phyloP scores from a whole-genome alignment of 2,329 filamentous ascomycete species.

The Fusarium nanum region DNA sequence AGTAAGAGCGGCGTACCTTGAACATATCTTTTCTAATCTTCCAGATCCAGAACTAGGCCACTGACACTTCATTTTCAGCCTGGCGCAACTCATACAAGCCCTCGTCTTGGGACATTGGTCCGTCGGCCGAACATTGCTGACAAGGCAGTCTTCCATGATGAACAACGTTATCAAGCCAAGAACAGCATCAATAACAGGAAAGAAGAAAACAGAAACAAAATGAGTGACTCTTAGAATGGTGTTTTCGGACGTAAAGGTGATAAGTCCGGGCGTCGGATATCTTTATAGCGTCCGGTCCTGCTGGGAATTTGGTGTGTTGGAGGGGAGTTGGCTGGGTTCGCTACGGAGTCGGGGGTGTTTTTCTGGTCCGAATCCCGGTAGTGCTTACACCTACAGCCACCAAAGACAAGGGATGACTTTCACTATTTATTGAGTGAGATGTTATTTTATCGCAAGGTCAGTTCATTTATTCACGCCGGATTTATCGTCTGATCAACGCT shows the following conservation, averaged over 20 bases:
- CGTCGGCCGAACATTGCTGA: constrained; percentile 20
- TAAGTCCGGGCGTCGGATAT: constrained; percentile 28
- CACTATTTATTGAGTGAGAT: too few species aligned
- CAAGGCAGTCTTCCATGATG: constrained; percentile 40
- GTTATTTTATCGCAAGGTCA: neutral
- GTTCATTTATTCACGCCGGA: neutral
- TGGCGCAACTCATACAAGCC: constrained; percentile 51
- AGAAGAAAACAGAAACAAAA: neutral
- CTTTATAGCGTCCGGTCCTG: constrained; percentile 17
- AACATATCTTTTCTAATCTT: constrained; percentile 38
- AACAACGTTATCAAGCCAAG: neutral
- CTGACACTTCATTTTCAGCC: constrained; percentile 53
- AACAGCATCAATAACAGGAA: neutral
- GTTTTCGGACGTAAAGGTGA: constrained; percentile 17
- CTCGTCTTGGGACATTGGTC: constrained; percentile 41
- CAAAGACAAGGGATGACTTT: neutral
- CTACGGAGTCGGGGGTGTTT: constrained; percentile 3
- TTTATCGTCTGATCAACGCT: neutral
- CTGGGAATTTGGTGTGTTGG: neutral
- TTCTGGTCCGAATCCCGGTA: constrained; percentile 2
- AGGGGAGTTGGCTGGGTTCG: neutral
- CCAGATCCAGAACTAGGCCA: constrained; percentile 46
- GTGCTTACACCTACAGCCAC: neutral
- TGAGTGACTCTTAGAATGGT: neutral
- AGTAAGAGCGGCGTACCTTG: too few species aligned